Evolutionary conservation across 331 rosid species (phyloP), one percentile per base, ranked within the genome.

Genomic region (Acacia concinna): DNA sequence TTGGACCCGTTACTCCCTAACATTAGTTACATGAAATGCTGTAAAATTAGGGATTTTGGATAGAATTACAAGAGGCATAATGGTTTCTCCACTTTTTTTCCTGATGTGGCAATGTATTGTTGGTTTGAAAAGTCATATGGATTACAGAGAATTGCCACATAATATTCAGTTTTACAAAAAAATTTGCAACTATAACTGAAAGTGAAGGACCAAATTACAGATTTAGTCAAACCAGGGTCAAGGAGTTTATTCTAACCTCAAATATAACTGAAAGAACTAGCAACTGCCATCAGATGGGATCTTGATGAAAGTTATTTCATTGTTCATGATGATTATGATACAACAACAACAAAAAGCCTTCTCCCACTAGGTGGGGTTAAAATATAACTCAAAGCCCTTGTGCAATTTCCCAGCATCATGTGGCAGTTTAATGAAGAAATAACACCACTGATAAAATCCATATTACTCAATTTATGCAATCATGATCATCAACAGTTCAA

Each of bases 321-420:
- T 78, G 78, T 43, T 40, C 47, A 67, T 30, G 74, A 59, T 10
- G 73, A 30, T 15, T 69, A 60, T 62, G 81, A 69, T 30, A 60
- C 44, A 40, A 40, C 8, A 40, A 40, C 44, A 40, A 40, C 44
- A 40, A 40, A 40, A 40, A 40, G 44, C 44, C 44, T 2, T 40
- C 6, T 40, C 44, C 44, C 8, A 40, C 44, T 40, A 40, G 44
- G 44, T 4, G 44, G 44, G 44, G 78, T 80, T 51, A 71, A 51
- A 66, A 43, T 8, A 62, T 25, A 37, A 78, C 77, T 85, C 81
- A 81, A 68, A 81, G 81, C 81, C 89, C 82, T 64, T 85, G 84
- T 81, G 17, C 82, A 82, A 43, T 79, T 5, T 79, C 85, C 85
- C 86, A 32, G 37, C 79, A 83, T 77, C 81, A 77, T 63, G 23